These are phyloP conservation scores for Taiozyma sp. DNA, from an alignment of 1,139 yeast species.

Conservation along the genomic window DNA sequence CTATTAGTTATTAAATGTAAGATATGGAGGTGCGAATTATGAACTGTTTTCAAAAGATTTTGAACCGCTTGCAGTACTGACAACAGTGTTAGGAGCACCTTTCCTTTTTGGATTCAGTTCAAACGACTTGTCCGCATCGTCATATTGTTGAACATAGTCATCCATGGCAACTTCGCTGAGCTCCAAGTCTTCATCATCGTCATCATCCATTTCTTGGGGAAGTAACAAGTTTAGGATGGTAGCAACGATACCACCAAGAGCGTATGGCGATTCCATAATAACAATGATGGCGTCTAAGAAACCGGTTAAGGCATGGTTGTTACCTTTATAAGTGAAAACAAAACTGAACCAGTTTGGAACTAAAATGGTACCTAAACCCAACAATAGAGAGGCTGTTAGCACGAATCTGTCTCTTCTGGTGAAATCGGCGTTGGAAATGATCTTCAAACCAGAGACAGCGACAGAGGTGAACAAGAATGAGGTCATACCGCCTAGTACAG, in stretches of 20 bases:
- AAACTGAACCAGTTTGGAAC: slow-evolving; percentile 67
- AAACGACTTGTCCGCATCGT: slow-evolving; percentile 3
- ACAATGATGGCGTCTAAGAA: slow-evolving; percentile 74
- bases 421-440: slow-evolving; percentile 69
- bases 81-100: background rate
- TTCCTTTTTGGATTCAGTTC: slow-evolving; percentile 3
- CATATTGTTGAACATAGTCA: slow-evolving; percentile 14
- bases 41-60: background rate
- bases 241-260: slow-evolving; percentile 76
- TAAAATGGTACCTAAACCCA: slow-evolving; percentile 75
- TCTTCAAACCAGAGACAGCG: slow-evolving; percentile 79
- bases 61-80: background rate
- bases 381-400: slow-evolving; percentile 65
- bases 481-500: slow-evolving; percentile 92
- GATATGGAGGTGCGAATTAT: no score
- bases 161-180: slow-evolving; percentile 14
- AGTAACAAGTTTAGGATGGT: slow-evolving; percentile 62
- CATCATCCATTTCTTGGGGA: slow-evolving; percentile 63
- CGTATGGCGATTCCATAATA: slow-evolving; percentile 84
- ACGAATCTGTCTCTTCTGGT: slow-evolving; percentile 86
- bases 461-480: slow-evolving; percentile 83
- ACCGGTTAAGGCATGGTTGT: slow-evolving; percentile 56
- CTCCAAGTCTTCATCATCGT: slow-evolving; percentile 29
- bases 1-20: background rate
- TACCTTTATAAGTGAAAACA: slow-evolving; percentile 75